Base-by-base conservation (phyloP, 2,329 filamentous ascomycete genomes). In the Colletotrichum sp. region DNA sequence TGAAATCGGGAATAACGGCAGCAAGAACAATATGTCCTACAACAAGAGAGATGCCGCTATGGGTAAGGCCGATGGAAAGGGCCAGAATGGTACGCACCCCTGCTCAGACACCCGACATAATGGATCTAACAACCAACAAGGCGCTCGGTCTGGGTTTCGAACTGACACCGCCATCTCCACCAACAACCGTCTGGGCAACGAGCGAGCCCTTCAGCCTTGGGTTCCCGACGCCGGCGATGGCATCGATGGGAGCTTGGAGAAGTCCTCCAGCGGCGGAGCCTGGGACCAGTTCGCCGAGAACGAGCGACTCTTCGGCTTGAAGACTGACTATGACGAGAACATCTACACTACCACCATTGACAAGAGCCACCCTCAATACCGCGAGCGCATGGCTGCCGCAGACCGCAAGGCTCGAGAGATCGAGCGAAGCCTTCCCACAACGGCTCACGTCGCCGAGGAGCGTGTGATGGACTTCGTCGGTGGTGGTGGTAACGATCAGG, bases 281-380 rank as follows among this genome's bases (percentile, higher is more conserved):
- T 99, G 97, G 97, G 96, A 99, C 83, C 97, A 99, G 84, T 99
- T 99, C 82, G 94, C 95, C 74, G 93, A 91, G 77, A 98, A 98
- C 81, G 95, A 98, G 85, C 90, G 92, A 72, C 91, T 95, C 34
- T 98, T 98, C 82, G 97, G 97, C 44, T 86, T 98, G 52, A 95
- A 92, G 84, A 97, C 94, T 68, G 95, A 96, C 80, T 99, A 98
- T 83, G 93, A 98, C 81, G 97, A 98, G 85, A 96, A 95, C 80
- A 92, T 97, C 59, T 99, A 99, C 86, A 99, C 97, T 2, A 99
- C 97, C 12, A 87, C 91, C 55, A 98, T 99, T 81, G 92, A 99
- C 85, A 95, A 93, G 81, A 94, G 86, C 78, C 93, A 98, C 80
- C 96, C 97, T 2, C 89, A 94, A 70, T 98, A 98, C 85, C 93